Conservation (phyloP, 2,329 filamentous ascomycete species). For the Cladosporium halotolerans region DNA sequence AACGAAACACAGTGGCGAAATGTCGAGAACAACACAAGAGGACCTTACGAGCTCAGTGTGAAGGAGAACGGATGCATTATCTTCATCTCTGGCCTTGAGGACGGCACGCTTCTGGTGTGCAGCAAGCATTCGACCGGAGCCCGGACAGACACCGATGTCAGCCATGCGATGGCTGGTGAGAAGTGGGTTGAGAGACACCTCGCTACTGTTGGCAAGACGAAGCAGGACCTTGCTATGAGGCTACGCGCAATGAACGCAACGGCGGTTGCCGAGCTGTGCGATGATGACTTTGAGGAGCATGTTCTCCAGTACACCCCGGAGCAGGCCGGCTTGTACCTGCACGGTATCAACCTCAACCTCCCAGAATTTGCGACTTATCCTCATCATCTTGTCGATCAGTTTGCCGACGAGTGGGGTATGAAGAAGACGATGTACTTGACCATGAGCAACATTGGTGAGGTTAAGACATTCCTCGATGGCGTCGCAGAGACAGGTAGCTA, state of each 20-base stretch:
- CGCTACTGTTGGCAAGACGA: conserved; percentile 67
- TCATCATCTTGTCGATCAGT: conserved; percentile 73
- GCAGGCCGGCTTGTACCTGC: conserved; percentile 83
- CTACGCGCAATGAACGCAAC: conserved; percentile 80
- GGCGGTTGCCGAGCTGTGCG: conserved; percentile 90
- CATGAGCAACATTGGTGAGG: conserved; percentile 66
- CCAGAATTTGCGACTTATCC: conserved; percentile 86
- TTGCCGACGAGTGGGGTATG: conserved; percentile 91
- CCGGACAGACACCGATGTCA: conserved; percentile 63
- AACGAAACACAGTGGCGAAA: conserved; percentile 73
- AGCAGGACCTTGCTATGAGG: conserved; percentile 68
- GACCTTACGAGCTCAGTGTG: conserved; percentile 89
- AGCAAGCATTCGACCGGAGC: conserved; percentile 95
- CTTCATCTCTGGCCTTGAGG: conserved; percentile 86
- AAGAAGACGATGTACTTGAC: conserved; percentile 76
- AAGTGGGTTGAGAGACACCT: conserved; percentile 76
- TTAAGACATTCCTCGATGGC: conserved; percentile 74
- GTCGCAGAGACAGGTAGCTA: conserved; percentile 85
- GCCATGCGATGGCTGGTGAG: conserved; percentile 81
- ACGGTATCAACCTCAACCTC: conserved; percentile 94
- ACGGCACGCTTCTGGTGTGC: conserved; percentile 87
- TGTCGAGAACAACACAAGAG: conserved; percentile 67
- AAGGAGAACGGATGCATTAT: conserved; percentile 99
- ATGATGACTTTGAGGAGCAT: conserved; percentile 94
- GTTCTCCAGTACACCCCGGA: conserved; percentile 82